phyloP scores from a whole-genome alignment of 192 early-diverging fungal species.

The Coemansia sp. region DNA sequence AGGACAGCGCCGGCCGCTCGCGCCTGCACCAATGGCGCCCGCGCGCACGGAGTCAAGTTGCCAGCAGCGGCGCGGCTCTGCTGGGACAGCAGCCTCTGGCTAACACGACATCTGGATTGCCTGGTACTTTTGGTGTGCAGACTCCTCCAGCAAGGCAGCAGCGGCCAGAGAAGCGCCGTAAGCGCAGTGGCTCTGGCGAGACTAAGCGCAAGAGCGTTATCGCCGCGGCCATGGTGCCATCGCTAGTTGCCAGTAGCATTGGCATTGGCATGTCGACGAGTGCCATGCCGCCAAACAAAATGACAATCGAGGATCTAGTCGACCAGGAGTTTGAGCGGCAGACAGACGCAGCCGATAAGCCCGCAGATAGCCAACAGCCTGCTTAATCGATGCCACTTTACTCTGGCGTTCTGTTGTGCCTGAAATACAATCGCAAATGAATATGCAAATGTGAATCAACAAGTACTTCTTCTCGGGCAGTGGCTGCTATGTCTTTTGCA shows the following conservation, averaged over 20 bases:
- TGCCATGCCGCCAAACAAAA: conserved; percentile 52
- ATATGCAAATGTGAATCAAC: background rate
- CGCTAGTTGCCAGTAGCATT: conserved; percentile 53
- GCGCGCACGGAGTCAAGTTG: background rate
- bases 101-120: background rate
- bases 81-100: background rate
- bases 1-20: conserved; percentile 1
- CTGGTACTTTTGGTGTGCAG: background rate
- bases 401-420: background rate
- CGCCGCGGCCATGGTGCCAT: conserved; percentile 53
- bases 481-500: background rate
- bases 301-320: conserved; percentile 53
- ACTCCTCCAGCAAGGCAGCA: background rate
- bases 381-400: background rate
- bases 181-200: conserved; percentile 41
- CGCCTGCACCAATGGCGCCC: background rate
- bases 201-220: conserved; percentile 29
- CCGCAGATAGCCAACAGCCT: background rate
- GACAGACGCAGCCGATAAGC: background rate
- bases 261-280: conserved; percentile 57
- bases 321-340: conserved; percentile 51
- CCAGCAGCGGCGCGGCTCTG: background rate
- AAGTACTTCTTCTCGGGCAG: background rate
- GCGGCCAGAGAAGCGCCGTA: conserved; percentile 17
- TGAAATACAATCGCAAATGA: background rate